Evolutionary conservation across 768 basidiomycete genomes (phyloP), one percentile per base, ranked within the genome.

Genomic region (Russula emetica): DNA sequence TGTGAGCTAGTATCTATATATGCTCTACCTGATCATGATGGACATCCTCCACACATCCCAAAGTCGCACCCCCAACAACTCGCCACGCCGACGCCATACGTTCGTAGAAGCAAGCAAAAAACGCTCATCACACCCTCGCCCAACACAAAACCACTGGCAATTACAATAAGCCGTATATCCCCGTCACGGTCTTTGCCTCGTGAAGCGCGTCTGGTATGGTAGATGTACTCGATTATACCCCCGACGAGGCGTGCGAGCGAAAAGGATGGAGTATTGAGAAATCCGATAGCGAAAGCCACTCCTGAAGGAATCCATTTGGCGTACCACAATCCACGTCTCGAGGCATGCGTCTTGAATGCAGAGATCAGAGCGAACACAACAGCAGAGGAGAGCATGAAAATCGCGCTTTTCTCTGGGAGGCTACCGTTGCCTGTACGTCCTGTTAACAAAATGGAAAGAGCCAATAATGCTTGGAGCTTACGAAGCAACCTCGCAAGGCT

Each of bases 241-340:
- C 96, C 96, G 60, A 96, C 80, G 34, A 98, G 78, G 57, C 96
- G 85, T 1, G 96, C 94, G 62, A 98, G 81, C 7, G 93, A 92
- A 77, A 98, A 98, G 4, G 89, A 90, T 3, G 96, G 96, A 0
- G 94, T 93, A 71, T 98, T 98, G 70, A 98, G 78, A 74, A 98
- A 97, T 0, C 96, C 94, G 62, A 97, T 91, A 6, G 94, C 94
- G 71, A 98, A 98, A 1, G 94, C 94, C 44, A 98, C 85, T 26
- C 94, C 94, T 1, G 92, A 95, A 5, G 93, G 93, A 42, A 95
- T 85, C 85, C 88, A 92, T 56, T 82, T 83, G n/a, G 85, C 82
- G 66, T 82, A 84, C 69, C 79, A 78, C 38, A 77, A 70, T 28
- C 79, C 78, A 38, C 79, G 78, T 30, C 75, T 78, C 18, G 79